Percentiles rank a stretch among this genome's conserved stretches.
Conservation (phyloP, 495 filamentous ascomycete species). For the Rusavskia elegans region DNA sequence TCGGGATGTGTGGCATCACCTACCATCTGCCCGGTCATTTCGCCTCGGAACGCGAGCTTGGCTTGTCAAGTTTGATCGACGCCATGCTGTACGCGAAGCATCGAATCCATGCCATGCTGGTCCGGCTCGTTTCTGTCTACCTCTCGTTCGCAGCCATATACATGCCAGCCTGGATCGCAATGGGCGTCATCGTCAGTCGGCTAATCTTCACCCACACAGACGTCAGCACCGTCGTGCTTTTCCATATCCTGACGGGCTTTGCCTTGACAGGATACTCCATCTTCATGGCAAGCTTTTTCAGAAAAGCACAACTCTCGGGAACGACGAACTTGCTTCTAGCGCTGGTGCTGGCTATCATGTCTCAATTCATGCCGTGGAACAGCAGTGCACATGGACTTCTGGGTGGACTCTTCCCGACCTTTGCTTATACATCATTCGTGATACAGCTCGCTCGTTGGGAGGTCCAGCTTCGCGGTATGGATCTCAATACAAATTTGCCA, state of each 20-base stretch:
- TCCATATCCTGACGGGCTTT: conserved; percentile 23
- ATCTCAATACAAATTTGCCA: conserved; percentile 36
- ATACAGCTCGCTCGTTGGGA: conserved; percentile 50
- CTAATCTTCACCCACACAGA: conserved; percentile 23
- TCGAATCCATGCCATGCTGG: conserved; percentile 21
- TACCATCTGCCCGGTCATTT: conserved; percentile 24
- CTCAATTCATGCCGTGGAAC: conserved; percentile 11
- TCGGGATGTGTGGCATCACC: conserved; percentile 2
- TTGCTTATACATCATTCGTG: conserved; percentile 57
- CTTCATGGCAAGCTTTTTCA: conserved; percentile 26
- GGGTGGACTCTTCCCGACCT: conserved; percentile 48
- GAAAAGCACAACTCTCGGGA: conserved; percentile 30
- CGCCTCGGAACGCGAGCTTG: conserved; percentile 23
- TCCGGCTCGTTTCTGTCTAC: conserved; percentile 14
- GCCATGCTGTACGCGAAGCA: conserved; percentile 23
- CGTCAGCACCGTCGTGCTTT: conserved; percentile 22
- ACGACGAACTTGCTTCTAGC: conserved; percentile 24
- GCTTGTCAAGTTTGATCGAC: conserved; percentile 24
- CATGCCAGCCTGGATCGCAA: conserved; percentile 27
- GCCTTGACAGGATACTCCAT: conserved; percentile 26
- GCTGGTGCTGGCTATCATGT: conserved; percentile 28
- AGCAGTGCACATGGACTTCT: conserved; percentile 36
- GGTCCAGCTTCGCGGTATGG: conserved; percentile 29
- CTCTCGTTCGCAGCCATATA: conserved; percentile 29
- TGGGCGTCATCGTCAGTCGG: conserved; percentile 19